Evolutionary conservation across 2,329 filamentous ascomycete species (phyloP), one percentile per base, ranked within the genome.

Genomic region (Ceratocystis cacaofunesta): DNA sequence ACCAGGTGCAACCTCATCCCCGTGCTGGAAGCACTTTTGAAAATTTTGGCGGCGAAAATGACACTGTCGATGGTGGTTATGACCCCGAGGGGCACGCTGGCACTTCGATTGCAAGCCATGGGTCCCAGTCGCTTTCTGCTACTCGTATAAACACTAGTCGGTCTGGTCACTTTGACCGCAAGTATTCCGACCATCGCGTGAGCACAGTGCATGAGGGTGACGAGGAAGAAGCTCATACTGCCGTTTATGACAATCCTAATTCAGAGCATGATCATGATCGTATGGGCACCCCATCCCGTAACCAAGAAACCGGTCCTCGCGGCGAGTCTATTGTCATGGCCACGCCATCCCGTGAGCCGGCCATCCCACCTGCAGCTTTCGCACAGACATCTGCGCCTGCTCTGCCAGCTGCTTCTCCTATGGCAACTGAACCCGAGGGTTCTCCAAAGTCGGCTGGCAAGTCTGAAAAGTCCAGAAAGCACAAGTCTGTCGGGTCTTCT

Each of bases 131-230:
- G 25, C 62, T 48, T 15, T 57, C 50, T 43, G 43, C 61, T 6
- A 46, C 61, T 4, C 65, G 62, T 6, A 36, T 67, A 5, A 83
- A 86, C 67, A 84, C 83, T 1, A 88, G 86, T 70, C 88, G 91
- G 68, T 92, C 90, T 15, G 89, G 87, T 2, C 87, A 88, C 70
- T 78, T 76, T 66, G 80, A 82, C 65, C 79, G 82, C 67, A 84
- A 81, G 71, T 79, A 82, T 68, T 88, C 87, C 0, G 88, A 88
- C 66, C 86, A 92, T 73, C 88, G 92, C 61, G 90, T 96, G 72
- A 96, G 90, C 77, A 96, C 92, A 2, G 92, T 96, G 0, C 84
- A 85, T 19, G 92, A 96, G 74, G 86, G 82, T 43, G 87, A 92
- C 65, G 90, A 95, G 68, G 89, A 95, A 63, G 82, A 85, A 30